A percentile compares a stretch with the other conserved stretches of the same genome.
Conservation (phyloP, 805 yeast species). For the Debaryomyces prosopidis region DNA sequence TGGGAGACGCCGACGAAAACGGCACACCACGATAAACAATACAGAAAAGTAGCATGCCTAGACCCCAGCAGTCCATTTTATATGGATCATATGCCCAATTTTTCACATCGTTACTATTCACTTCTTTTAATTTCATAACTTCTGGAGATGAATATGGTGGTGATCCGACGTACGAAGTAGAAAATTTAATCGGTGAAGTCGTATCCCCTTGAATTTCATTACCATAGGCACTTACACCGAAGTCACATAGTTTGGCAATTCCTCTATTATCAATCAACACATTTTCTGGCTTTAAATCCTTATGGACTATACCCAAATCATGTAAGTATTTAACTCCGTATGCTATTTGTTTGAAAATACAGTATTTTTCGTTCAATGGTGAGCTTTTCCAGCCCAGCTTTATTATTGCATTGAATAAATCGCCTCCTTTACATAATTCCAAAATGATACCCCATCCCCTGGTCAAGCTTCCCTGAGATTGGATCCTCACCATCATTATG, state of each 20-base stretch:
- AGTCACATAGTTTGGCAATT: constrained; percentile 68
- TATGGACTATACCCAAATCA: constrained; percentile 65
- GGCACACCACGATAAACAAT: constrained; percentile 61
- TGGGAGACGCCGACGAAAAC: constrained; percentile 52
- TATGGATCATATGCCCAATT: constrained; percentile 59
- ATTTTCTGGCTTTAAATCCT: constrained; percentile 78
- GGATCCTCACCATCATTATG: constrained; percentile 55
- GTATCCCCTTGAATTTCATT: constrained; percentile 55
- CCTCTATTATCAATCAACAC: constrained; percentile 61
- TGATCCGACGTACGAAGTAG: constrained; percentile 65
- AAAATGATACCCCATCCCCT: constrained; percentile 79
- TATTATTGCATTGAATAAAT: constrained; percentile 55
- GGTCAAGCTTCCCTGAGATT: constrained; percentile 51
- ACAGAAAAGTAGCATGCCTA: constrained; percentile 68
- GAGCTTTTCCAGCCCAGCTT: constrained; percentile 61
- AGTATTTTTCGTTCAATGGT: constrained; percentile 53
- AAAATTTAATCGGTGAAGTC: constrained; percentile 35
- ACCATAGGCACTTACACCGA: constrained; percentile 72
- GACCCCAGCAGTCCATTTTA: constrained; percentile 70
- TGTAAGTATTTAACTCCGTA: constrained; percentile 65
- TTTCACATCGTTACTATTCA: constrained; percentile 30
- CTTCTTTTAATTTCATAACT: constrained; percentile 52
- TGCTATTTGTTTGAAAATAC: constrained; percentile 68
- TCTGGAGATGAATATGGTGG: constrained; percentile 85
- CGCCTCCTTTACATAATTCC: constrained; percentile 64